A percentile compares a stretch with the other conserved stretches of the same genome.
Conservation (phyloP, 352 stramenopile species). For the Globisporangium orthogonon region DNA sequence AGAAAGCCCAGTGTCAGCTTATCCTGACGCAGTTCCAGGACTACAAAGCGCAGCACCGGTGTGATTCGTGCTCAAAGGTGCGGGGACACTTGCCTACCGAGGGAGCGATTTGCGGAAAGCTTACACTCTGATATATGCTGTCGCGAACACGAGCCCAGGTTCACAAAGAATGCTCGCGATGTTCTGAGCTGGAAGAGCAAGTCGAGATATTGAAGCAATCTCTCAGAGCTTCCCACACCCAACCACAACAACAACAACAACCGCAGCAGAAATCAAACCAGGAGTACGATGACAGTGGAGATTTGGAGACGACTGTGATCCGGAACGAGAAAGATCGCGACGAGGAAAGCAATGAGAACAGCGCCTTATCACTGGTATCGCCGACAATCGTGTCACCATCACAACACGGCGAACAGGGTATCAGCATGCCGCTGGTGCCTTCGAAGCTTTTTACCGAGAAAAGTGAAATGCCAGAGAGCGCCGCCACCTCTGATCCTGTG, state of each 20-base stretch:
- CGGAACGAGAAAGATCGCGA: neutral
- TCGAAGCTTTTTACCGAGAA: too few species aligned
- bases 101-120: too few species aligned
- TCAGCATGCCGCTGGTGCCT: too few species aligned
- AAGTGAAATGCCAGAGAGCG: too few species aligned
- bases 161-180: conserved; percentile 14
- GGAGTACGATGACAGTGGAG: conserved; percentile 4
- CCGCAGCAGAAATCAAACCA: conserved; percentile 6
- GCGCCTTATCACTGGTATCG: neutral
- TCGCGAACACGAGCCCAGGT: neutral
- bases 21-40: conserved; percentile 25
- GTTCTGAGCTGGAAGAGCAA: conserved; percentile 13
- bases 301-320: conserved; percentile 7
- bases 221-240: neutral
- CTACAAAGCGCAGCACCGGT: conserved; percentile 17
- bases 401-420: neutral
- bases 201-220: conserved; percentile 4
- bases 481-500: too few species aligned
- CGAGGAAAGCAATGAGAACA: neutral
- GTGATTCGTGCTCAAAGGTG: conserved; percentile 7
- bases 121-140: conserved; percentile 9
- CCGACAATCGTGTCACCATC: too few species aligned
- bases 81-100: too few species aligned
- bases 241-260: neutral
- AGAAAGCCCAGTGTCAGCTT: conserved; percentile 27